These are phyloP conservation scores for Solanum sparsipilum DNA, from an alignment of 257 asterid species.

Conservation along the genomic window DNA sequence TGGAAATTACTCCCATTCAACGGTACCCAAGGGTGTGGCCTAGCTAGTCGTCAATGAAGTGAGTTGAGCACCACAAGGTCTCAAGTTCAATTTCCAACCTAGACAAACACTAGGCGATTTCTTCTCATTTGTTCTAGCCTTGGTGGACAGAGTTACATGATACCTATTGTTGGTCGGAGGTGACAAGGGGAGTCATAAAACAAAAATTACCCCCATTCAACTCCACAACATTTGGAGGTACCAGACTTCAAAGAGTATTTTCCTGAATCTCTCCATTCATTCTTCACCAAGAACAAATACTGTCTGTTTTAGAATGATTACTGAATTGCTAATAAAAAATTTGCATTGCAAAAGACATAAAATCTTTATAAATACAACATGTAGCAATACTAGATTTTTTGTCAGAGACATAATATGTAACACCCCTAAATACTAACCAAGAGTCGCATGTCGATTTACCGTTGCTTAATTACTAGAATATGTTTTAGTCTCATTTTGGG, in stretches of 20 bases:
- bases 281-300: background rate
- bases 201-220: background rate
- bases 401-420: background rate
- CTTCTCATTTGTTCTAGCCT: too few relatives aligned
- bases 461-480: too few relatives aligned
- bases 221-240: background rate
- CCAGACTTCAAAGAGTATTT: background rate
- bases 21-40: background rate
- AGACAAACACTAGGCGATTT: too few relatives aligned
- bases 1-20: background rate
- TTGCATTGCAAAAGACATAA: background rate
- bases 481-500: too few relatives aligned
- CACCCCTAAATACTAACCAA: too few relatives aligned
- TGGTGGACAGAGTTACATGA: too few relatives aligned
- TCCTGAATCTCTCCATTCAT: background rate
- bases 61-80: background rate
- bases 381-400: background rate
- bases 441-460: too few relatives aligned
- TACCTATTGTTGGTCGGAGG: too few relatives aligned
- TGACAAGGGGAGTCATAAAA: too few relatives aligned
- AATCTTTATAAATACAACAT: background rate
- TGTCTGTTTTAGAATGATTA: background rate
- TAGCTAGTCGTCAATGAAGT: background rate
- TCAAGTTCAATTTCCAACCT: background rate
- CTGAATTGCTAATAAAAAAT: background rate